Evolutionary conservation across 768 basidiomycete species (phyloP).

Genomic region (Pulveroboletus sp.): DNA sequence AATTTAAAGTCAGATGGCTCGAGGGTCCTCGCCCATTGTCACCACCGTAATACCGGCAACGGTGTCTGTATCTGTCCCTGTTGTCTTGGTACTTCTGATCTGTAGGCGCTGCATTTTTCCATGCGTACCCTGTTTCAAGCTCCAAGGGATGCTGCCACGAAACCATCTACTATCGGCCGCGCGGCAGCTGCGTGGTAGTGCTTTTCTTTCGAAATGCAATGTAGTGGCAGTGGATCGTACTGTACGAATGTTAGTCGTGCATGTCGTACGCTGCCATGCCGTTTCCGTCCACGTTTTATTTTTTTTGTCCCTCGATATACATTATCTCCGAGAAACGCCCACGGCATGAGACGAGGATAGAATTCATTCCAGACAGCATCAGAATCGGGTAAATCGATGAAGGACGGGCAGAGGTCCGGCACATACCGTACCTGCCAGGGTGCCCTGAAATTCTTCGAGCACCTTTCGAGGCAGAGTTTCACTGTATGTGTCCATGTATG

Average conservation of each 20-base stretch:
- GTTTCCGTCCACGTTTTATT: not conserved
- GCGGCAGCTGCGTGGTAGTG: too few relatives aligned
- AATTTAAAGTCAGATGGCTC: not conserved
- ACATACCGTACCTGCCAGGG: not conserved
- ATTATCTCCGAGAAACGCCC: not conserved
- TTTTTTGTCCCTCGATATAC: not conserved
- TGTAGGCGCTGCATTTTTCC: not conserved
- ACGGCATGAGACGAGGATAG: not conserved
- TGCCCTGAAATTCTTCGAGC: not conserved
- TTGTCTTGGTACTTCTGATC: not conserved
- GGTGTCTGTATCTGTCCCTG: not conserved
- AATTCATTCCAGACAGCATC: not conserved
- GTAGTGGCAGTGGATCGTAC: too few relatives aligned
- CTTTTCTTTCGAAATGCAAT: not conserved
- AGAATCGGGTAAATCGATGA: not conserved
- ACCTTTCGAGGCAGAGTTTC: too few relatives aligned
- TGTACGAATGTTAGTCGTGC: not conserved
- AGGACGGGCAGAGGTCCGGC: too few relatives aligned
- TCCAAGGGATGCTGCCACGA: not conserved
- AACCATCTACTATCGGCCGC: too few relatives aligned
- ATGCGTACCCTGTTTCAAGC: not conserved
- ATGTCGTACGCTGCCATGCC: not conserved
- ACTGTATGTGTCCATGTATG: too few relatives aligned
- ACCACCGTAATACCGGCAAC: not conserved
- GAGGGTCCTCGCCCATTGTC: not conserved